Base-by-base conservation (phyloP, 2,329 filamentous ascomycete genomes). In the Fusarium metavorans region DNA sequence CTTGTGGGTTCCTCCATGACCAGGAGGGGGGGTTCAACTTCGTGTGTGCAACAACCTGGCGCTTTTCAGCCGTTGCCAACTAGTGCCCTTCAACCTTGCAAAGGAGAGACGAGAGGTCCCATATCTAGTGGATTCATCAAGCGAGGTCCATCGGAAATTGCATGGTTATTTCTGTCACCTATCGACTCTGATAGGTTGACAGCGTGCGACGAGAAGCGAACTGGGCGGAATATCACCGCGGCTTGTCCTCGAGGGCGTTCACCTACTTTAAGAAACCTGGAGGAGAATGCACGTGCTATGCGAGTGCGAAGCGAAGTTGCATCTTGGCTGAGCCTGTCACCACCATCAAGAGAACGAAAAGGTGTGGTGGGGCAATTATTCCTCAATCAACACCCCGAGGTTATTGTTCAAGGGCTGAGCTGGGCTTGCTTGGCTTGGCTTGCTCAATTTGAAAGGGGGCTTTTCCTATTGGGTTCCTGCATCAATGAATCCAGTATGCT, bases 191-290 rank as follows among this genome's bases (percentile, higher is more conserved):
- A 75, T 73, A 75, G 72, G 72, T 3, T 18, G 23, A 8, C 7
- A 6, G 20, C 6, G 6, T n/a, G 6, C 45, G n/a, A 27, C 34
- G 50, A 64, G 58, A 75, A 75, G 72, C 72, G 72, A 57, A 75
- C 59, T 11, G 37, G 23, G 69, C 72, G 72, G 72, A 75, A 75
- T 43, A 23, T 37, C 59, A 68, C 72, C 72, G 72, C 72, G 61
- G 27, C 57, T 45, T 45, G 23, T 11, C 25, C 34, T 50, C 4
- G 2, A 48, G n/a, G 50, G 50, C 27, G 50, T 54, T 54, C 50
- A 27, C 27, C 25, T 30, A n/a, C 48, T 30, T 30, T 9, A 1
- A 34, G 20, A 11, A 18, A 30, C 9, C 14, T 16, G 10, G 30
- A 50, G 16, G 20, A 30, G 11, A 13, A 34, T 32, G 61, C 50